Evolutionary conservation across 176 grass and related monocot species (phyloP).

Genomic region (Microstegium vimineum): DNA sequence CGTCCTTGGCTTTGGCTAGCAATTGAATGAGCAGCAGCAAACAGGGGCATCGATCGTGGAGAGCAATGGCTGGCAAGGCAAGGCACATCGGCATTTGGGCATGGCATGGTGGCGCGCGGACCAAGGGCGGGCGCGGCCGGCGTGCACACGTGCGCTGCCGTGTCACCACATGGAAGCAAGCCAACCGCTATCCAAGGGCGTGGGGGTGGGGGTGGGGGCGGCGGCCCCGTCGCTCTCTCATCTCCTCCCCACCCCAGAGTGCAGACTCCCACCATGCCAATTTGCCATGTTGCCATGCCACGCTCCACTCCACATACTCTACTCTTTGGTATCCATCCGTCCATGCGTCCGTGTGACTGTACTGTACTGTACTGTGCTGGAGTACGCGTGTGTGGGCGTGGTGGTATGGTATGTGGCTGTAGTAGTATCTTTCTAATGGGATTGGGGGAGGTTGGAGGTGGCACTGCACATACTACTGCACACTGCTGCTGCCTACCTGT

Average conservation of each 20-base stretch:
- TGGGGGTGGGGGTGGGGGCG: neutral
- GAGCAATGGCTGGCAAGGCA: neutral
- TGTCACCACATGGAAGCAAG: slow-evolving; percentile 68
- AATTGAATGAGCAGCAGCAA: neutral
- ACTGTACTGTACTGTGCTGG: neutral
- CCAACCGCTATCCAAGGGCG: slow-evolving; percentile 22
- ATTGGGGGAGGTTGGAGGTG: slow-evolving; percentile 6
- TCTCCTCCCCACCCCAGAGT: neutral
- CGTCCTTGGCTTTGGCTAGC: neutral
- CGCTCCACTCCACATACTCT: neutral
- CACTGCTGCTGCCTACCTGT: slow-evolving; percentile 35
- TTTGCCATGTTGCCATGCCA: no score
- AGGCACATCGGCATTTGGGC: no score
- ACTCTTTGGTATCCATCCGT: neutral
- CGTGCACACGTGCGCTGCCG: slow-evolving; percentile 79
- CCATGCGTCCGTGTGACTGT: neutral
- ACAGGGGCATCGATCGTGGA: neutral
- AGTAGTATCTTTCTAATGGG: slow-evolving; percentile 33
- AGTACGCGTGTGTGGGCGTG: neutral
- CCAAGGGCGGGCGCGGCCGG: slow-evolving; percentile 28
- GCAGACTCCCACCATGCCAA: no score
- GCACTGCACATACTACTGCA: neutral
- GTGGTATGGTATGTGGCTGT: slow-evolving; percentile 9
- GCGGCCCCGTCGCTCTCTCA: neutral
- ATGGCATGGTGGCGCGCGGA: slow-evolving; percentile 28